phyloP scores from a whole-genome alignment of 805 yeast species.

The Nakazawaea holstii region DNA sequence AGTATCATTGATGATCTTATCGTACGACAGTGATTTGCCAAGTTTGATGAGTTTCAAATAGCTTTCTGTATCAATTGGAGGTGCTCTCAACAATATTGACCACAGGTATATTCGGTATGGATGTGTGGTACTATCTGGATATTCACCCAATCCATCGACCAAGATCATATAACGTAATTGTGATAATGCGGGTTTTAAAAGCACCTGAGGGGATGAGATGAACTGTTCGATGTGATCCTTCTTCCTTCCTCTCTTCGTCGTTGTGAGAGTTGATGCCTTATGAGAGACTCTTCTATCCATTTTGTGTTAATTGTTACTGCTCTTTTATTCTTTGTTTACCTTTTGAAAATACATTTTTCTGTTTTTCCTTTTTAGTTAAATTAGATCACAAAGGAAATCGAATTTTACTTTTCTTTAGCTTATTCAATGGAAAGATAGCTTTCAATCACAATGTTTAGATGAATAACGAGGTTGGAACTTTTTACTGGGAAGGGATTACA shows the following conservation, averaged over 20 bases:
- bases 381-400: no score
- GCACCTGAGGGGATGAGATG: constrained; percentile 36
- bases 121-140: constrained; percentile 39
- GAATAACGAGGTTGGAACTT: no score
- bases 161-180: constrained; percentile 49
- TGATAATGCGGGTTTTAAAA: constrained; percentile 42
- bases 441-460: no score
- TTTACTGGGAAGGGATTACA: no score
- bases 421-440: no score
- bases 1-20: constrained; percentile 79
- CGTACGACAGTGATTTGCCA: constrained; percentile 56
- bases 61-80: constrained; percentile 48
- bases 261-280: constrained; percentile 3
- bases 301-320: not conserved
- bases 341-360: no score
- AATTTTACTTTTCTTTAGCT: no score
- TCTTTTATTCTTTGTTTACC: not conserved
- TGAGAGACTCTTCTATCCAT: constrained; percentile 4
- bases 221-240: constrained; percentile 52
- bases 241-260: constrained; percentile 29
- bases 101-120: constrained; percentile 68
- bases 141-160: constrained; percentile 35
- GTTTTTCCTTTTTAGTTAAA: no score
- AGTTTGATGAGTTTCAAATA: constrained; percentile 49
- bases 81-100: constrained; percentile 67